Evolutionary conservation across 129 eudicot genomes (phyloP).

Genomic region (Flaveria robusta): DNA sequence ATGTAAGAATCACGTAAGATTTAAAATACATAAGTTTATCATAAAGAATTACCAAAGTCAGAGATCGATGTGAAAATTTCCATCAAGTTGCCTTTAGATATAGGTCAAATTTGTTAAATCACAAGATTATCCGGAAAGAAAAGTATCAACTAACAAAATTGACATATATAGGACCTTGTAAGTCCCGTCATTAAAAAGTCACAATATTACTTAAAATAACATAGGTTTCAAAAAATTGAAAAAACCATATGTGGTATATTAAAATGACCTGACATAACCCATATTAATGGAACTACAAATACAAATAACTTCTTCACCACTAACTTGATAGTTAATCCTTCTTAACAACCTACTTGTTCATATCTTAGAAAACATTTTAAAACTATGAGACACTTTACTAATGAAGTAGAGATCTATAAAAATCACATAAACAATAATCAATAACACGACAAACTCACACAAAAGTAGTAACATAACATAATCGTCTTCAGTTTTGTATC

Average conservation of each 20-base stretch:
- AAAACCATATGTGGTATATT: background rate
- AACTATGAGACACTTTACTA: background rate
- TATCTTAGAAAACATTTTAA: background rate
- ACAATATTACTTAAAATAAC: background rate
- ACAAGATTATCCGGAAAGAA: background rate
- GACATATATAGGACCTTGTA: background rate
- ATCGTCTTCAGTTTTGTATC: background rate
- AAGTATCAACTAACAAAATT: background rate
- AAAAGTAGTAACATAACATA: no score
- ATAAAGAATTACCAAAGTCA: background rate
- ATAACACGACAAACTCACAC: background rate
- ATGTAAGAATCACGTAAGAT: background rate
- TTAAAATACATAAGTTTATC: background rate
- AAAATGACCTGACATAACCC: background rate
- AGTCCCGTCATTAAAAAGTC: background rate
- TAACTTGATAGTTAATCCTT: background rate
- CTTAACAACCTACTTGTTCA: background rate
- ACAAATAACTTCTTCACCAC: background rate
- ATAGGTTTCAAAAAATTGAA: background rate
- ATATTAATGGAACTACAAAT: background rate
- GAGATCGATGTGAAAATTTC: background rate
- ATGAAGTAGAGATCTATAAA: background rate
- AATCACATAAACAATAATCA: background rate
- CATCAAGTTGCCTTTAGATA: constrained; percentile 9
- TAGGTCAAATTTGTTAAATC: background rate